These are phyloP conservation scores for Globisporangium iwayamae DNA, from an alignment of 352 stramenopile genomes.

Conservation along the genomic window DNA sequence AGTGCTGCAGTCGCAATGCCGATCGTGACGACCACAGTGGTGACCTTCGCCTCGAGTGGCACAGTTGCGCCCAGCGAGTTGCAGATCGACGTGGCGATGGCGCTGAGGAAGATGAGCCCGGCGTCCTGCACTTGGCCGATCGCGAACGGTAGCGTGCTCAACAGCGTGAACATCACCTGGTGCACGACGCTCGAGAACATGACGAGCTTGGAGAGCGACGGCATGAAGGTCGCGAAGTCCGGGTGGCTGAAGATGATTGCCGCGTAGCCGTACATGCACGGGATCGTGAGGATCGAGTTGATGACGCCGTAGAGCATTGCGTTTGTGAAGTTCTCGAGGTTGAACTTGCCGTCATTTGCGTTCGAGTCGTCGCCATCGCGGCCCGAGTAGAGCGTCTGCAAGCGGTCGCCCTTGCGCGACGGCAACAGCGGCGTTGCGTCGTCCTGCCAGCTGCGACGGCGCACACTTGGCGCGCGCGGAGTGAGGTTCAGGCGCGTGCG, in stretches of 20 bases:
- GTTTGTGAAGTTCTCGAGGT: constrained; percentile 48
- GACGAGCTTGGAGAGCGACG: constrained; percentile 94
- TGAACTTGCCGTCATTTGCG: neutral
- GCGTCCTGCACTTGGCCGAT: constrained; percentile 98
- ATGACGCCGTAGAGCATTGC: constrained; percentile 87
- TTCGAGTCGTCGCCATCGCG: neutral
- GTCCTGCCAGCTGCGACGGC: constrained; percentile 32
- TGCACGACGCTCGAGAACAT: constrained; percentile 96
- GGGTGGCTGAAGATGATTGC: constrained; percentile 94
- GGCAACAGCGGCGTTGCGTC: constrained; percentile 28
- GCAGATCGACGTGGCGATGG: constrained; percentile 92
- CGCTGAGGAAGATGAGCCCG: constrained; percentile 96
- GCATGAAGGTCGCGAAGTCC: constrained; percentile 87
- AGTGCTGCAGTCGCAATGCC: constrained; percentile 89
- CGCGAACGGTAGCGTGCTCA: constrained; percentile 94
- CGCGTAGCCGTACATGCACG: constrained; percentile 94
- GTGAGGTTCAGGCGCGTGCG: constrained; percentile 39
- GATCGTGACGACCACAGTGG: constrained; percentile 94
- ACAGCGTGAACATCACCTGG: constrained; percentile 84
- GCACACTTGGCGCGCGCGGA: constrained; percentile 17
- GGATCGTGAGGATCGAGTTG: constrained; percentile 93
- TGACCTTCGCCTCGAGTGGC: constrained; percentile 77
- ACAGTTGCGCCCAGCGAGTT: constrained; percentile 64
- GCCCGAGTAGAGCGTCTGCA: neutral
- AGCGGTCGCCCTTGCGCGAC: constrained; percentile 7